Base-by-base conservation (phyloP, 2,329 filamentous ascomycete genomes). In the Elsinoe perseae region DNA sequence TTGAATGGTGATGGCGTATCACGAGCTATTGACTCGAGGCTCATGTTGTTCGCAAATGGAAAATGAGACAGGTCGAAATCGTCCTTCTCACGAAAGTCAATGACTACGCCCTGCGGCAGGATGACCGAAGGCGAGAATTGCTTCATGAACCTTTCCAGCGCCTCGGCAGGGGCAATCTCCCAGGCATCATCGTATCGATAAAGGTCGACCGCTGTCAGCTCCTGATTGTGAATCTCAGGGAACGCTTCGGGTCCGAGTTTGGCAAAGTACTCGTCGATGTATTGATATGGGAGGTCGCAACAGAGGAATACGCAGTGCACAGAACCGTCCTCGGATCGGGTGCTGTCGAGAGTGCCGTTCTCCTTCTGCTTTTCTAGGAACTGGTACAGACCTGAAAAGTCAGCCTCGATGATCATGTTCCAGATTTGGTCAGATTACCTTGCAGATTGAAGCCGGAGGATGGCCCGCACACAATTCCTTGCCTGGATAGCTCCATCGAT, bases 211-310 rank as follows among this genome's bases (percentile, higher is more conserved):
- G 71, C 70, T 4, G 69, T 68, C 43, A 81, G 68, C 25, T 71
- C 68, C 76, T 78, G 59, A 58, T 79, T 78, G 12, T 68, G 67
- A 38, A 82, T 79, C 0, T 73, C 65, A 2, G 72, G 76, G 64
- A 82, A 82, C 50, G 75, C 66, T 2, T 70, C 67, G 1, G 70
- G 60, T 1, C 71, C 73, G 6, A 82, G 66, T 61, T 80, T 81
- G 20, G 76, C 69, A 61, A 82, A 82, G 62, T 82, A 82, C 60
- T 79, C 77, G 18, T 73, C 69, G 50, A 82, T 74, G 58, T 82
- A 84, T 63, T 84, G 81, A 60, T 84, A 84, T 0, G 82, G 82
- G 23, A 84, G 60, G 57, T 85, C 82, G 57, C 81, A 83, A 67
- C 81, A 84, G 2, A 83, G 65, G 64, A 84, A 84, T 0, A 81